These are phyloP conservation scores for Otatea glauca DNA, from an alignment of 176 grass and related monocot species.

Conservation along the genomic window DNA sequence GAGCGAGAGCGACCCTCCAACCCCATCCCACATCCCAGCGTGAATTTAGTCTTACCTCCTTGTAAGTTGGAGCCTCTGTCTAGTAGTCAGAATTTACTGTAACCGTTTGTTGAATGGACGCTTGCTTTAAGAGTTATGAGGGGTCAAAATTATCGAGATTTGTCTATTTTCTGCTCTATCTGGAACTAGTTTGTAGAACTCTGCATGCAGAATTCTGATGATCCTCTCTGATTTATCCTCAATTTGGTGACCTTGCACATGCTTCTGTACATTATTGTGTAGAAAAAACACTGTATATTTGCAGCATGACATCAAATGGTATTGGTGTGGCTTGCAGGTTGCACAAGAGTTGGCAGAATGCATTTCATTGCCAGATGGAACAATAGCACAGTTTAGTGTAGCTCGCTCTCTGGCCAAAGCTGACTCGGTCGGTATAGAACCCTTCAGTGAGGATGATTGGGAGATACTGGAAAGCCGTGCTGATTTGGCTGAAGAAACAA, in stretches of 20 bases:
- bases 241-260: not conserved
- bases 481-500: slow-evolving; percentile 81
- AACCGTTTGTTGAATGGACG: slow-evolving; percentile 9
- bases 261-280: slow-evolving; percentile 1
- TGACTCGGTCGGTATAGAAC: slow-evolving; percentile 74
- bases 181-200: not conserved
- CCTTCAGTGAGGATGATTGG: slow-evolving; percentile 89
- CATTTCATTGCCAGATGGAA: slow-evolving; percentile 71
- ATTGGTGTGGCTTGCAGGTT: slow-evolving; percentile 60
- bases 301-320: slow-evolving; percentile 20
- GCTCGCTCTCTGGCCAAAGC: slow-evolving; percentile 73
- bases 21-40: not conserved
- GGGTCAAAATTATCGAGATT: not conserved
- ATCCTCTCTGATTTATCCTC: not conserved
- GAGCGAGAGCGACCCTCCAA: slow-evolving; percentile 22
- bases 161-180: not conserved
- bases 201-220: not conserved
- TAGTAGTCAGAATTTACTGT: not conserved
- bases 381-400: slow-evolving; percentile 64
- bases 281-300: slow-evolving; percentile 7
- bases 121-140: not conserved
- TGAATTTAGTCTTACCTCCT: not conserved
- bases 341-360: slow-evolving; percentile 74
- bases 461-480: slow-evolving; percentile 91
- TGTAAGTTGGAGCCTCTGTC: not conserved